Percentiles rank a stretch among this genome's conserved stretches.
phyloP scores from a whole-genome alignment of 202 grass and related monocot genomes.

The Cymbopogon flexuosus region DNA sequence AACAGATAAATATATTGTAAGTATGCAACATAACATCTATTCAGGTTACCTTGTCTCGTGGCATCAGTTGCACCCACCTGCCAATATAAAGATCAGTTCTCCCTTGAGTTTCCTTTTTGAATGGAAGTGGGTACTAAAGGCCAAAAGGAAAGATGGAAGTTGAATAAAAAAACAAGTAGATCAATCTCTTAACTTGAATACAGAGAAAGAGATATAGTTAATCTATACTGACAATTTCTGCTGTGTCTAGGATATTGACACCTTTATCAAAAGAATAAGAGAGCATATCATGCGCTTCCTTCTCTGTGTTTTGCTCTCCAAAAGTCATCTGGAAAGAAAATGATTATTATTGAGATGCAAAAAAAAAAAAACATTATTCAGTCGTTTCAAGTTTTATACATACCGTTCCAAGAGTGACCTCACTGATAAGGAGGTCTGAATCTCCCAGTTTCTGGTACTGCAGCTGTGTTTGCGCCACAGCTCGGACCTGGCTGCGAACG shows the following conservation, averaged over 20 bases:
- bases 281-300: slow-evolving; percentile 72
- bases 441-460: slow-evolving; percentile 74
- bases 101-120: slow-evolving; percentile 73
- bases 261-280: slow-evolving; percentile 62
- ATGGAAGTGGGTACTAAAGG: slow-evolving; percentile 70
- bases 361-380: neutral
- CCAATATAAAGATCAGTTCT: slow-evolving; percentile 75
- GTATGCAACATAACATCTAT: neutral
- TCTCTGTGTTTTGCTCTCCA: slow-evolving; percentile 91
- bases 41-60: slow-evolving; percentile 70
- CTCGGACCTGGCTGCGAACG: neutral
- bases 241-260: slow-evolving; percentile 71
- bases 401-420: slow-evolving; percentile 82
- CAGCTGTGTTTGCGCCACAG: slow-evolving; percentile 11
- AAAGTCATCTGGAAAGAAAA: slow-evolving; percentile 72
- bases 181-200: neutral
- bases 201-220: neutral
- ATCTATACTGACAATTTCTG: slow-evolving; percentile 55
- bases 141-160: neutral
- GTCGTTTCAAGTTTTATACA: neutral
- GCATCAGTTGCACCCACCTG: slow-evolving; percentile 81
- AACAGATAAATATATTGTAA: neutral
- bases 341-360: neutral
- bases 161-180: neutral
- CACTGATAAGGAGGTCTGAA: slow-evolving; percentile 79